A percentile compares a stretch with the other conserved stretches of the same genome.
These are phyloP conservation scores for Lactifluus volemus DNA, from an alignment of 768 basidiomycete genomes.

Conservation along the genomic window DNA sequence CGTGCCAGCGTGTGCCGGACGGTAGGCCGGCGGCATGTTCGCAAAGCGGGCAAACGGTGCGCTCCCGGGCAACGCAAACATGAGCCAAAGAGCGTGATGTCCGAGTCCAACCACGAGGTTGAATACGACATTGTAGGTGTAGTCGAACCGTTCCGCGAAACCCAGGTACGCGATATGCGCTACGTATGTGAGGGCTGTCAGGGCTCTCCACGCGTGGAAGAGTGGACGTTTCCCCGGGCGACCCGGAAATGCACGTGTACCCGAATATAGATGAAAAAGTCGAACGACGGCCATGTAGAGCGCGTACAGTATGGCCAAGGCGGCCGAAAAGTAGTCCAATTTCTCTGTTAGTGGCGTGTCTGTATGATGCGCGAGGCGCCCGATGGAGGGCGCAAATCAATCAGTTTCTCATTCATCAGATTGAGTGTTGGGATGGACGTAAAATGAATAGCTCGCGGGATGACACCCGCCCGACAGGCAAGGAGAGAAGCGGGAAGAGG, in stretches of 20 bases:
- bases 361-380: slow-evolving; percentile 24
- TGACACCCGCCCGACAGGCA: not conserved
- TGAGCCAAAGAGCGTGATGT: slow-evolving; percentile 78
- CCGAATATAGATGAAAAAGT: slow-evolving; percentile 62
- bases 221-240: slow-evolving; percentile 11
- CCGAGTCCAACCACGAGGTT: slow-evolving; percentile 65
- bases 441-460: not conserved
- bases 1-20: slow-evolving; percentile 45
- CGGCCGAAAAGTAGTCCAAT: slow-evolving; percentile 93
- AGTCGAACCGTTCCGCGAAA: slow-evolving; percentile 75
- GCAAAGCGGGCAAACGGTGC: slow-evolving; percentile 45
- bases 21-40: slow-evolving; percentile 43
- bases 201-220: slow-evolving; percentile 35
- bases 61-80: slow-evolving; percentile 53
- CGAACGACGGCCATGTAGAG: slow-evolving; percentile 75
- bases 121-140: slow-evolving; percentile 87
- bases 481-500: not conserved
- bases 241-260: slow-evolving; percentile 17
- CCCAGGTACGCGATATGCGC: slow-evolving; percentile 74
- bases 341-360: slow-evolving; percentile 81
- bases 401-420: slow-evolving; percentile 9
- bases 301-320: slow-evolving; percentile 70
- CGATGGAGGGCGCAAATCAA: slow-evolving; percentile 6
- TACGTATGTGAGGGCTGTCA: slow-evolving; percentile 49
- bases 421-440: not conserved